Evolutionary conservation across 2,329 filamentous ascomycete species (phyloP), one percentile per base, ranked within the genome.

Genomic region (Alternaria burnsii): DNA sequence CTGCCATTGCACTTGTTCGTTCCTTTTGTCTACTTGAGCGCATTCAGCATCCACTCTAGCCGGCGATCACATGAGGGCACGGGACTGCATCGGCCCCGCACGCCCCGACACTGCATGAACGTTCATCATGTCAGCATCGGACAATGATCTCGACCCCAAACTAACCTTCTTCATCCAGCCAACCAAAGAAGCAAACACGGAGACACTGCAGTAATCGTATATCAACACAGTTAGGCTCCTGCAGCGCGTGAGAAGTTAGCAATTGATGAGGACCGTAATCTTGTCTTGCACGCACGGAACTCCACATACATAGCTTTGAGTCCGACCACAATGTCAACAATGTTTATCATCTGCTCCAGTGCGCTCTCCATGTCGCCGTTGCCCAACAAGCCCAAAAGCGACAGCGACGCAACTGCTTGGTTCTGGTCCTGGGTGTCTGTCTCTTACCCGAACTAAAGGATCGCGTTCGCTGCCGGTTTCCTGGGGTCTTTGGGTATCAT

Each of bases 351-450:
- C 53, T 42, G 36, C 58, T 32, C 28, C 22, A 22, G 26, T 4
- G 4, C 34, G 22, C 14, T 38, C 30, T 54, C 52, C 41, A 67
- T 68, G 62, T 60, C 63, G 46, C 58, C 63, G 9, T 24, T 43
- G 26, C 38, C 24, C 43, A 46, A 47, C 5, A 34, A 44, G 18
- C 52, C 47, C 14, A 46, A 64, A 53, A 57, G 60, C 16, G 58
- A 66, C 16, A 47, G 50, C 20, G 38, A 65, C 41, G 43, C 63
- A 28, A 48, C 38, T 36, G 32, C 43, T 55, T 65, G 59, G 63
- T 66, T 66, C 30, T 68, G 63, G 61, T 59, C 55, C 26, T 68
- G 59, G 61, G 59, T 65, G 10, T 58, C 59, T 10, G 56, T 43
- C 34, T 68, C 57, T 28, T 69, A 62, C 43, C 62, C 62, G 16